A percentile compares a stretch with the other conserved stretches of the same genome.
phyloP scores from a whole-genome alignment of 2,329 filamentous ascomycete genomes.

The Fusarium annulatum region DNA sequence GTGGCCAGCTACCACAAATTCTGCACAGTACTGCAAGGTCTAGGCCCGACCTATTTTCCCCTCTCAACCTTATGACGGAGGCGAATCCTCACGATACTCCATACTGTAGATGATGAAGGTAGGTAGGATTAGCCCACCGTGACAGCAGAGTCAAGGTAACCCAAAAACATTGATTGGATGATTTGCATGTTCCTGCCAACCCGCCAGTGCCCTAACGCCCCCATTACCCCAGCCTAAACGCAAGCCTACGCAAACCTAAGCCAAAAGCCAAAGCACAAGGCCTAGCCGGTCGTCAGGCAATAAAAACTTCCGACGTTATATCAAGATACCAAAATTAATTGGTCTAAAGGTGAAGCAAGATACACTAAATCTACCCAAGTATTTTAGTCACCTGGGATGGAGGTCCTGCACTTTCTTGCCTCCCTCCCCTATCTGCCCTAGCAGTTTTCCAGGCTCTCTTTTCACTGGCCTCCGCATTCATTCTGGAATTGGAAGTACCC shows the following conservation, averaged over 20 bases:
- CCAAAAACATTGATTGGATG: slow-evolving; percentile 32
- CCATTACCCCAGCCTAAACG: background rate
- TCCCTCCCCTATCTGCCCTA: background rate
- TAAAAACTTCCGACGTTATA: background rate
- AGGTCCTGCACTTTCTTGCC: background rate
- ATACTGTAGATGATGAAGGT: background rate
- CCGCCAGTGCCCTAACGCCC: slow-evolving; percentile 13
- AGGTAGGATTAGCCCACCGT: slow-evolving; percentile 31
- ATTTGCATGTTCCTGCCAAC: slow-evolving; percentile 19
- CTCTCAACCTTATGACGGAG: slow-evolving; percentile 5
- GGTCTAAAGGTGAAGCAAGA: no score
- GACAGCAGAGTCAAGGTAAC: slow-evolving; percentile 31
- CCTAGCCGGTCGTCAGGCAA: background rate
- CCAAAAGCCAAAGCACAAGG: background rate
- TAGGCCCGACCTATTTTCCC: background rate
- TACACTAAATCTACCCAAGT: background rate
- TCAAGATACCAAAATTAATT: background rate
- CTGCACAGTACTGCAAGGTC: background rate
- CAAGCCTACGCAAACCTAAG: background rate
- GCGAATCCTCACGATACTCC: slow-evolving; percentile 3
- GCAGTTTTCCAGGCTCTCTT: background rate
- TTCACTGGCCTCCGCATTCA: slow-evolving; percentile 18
- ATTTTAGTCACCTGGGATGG: background rate
- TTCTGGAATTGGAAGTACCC: slow-evolving; percentile 9
- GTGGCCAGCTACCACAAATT: background rate